Base-by-base conservation (phyloP, 208 protist species). In the Trypanosoma cruzi region DNA sequence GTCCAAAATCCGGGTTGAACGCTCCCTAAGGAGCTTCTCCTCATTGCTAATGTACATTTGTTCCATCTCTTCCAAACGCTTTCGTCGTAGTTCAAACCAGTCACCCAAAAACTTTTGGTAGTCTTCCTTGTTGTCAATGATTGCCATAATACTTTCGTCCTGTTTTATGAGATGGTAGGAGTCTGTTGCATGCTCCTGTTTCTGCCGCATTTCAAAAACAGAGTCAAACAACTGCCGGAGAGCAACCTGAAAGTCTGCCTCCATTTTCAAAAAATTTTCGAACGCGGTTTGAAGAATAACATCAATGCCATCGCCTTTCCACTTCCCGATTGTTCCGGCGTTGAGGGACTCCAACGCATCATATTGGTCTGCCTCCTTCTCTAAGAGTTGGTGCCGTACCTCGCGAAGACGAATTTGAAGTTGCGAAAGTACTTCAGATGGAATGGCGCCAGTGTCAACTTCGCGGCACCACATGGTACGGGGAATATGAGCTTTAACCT, bases 41-140 rank as follows among this genome's bases (percentile, higher is more conserved):
- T 95, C 89, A 14, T 64, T 68, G 53, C 80, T 88, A 53, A 93
- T 68, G 61, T 95, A 81, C 18, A 81, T 64, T 62, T 90, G 73
- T 66, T 95, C 86, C 4, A 91, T 64, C 53, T 92, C 86, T 73
- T 95, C 89, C 26, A 95, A 52, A n/a, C 78, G 78, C 24, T 89
- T 88, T 22, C 89, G 81, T 4, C 86, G 81, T 52, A 88, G 63
- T 58, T 95, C 89, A 74, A 86, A 91, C 86, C 86, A 92, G 36
- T 95, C 89, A 31, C 77, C 86, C 28, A 92, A 72, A 16, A 88
- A 55, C 32, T 91, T 90, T 70, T 89, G 81, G 59, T 92, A 93
- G 63, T 93, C 86, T 57, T 95, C 86, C 67, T 79, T 89, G 69
- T 85, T 95, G 36, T 88, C 82, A 24, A 95, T 67, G 5, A 93